Percentiles rank a stretch among this genome's conserved stretches.
Evolutionary conservation across 1,139 yeast genomes (phyloP).

Genomic region (Pichia sp.): DNA sequence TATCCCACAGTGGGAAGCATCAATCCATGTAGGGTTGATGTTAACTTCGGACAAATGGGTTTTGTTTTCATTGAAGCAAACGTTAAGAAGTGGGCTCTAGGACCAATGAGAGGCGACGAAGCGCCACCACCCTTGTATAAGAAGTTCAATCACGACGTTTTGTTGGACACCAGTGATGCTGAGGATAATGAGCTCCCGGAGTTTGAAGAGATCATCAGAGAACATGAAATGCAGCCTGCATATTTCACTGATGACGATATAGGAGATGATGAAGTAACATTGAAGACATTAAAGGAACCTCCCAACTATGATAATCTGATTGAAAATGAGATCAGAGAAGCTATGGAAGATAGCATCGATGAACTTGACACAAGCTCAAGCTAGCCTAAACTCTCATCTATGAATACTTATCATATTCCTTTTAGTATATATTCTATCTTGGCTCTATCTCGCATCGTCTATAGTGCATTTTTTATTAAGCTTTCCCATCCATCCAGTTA

Average conservation of each 20-base stretch:
- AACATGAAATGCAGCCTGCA: slow-evolving; percentile 16
- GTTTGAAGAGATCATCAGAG: slow-evolving; percentile 27
- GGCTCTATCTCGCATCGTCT: too few relatives aligned
- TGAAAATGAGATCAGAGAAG: slow-evolving; percentile 14
- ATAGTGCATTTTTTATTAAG: too few relatives aligned
- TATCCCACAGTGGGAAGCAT: slow-evolving; percentile 50
- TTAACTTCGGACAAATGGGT: slow-evolving; percentile 52
- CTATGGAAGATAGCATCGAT: slow-evolving; percentile 12
- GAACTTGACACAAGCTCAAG: too few relatives aligned
- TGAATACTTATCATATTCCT: too few relatives aligned
- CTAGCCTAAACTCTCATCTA: too few relatives aligned
- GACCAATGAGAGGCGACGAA: slow-evolving; percentile 52
- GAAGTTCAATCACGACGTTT: slow-evolving; percentile 46
- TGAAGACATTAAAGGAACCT: slow-evolving; percentile 12
- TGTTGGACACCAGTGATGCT: slow-evolving; percentile 47
- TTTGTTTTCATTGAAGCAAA: slow-evolving; percentile 54
- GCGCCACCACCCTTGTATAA: slow-evolving; percentile 58
- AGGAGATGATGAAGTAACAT: slow-evolving; percentile 16
- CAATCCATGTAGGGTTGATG: slow-evolving; percentile 45
- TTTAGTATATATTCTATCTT: too few relatives aligned
- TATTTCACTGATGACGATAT: slow-evolving; percentile 21
- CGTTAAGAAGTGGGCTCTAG: slow-evolving; percentile 61
- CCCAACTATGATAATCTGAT: slow-evolving; percentile 15
- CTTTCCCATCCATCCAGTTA: too few relatives aligned
- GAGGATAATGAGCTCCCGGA: slow-evolving; percentile 54